Evolutionary conservation across 1,284 basidiomycete genomes (phyloP), one percentile per base, ranked within the genome.

Genomic region (Apiotrichum gamsii): DNA sequence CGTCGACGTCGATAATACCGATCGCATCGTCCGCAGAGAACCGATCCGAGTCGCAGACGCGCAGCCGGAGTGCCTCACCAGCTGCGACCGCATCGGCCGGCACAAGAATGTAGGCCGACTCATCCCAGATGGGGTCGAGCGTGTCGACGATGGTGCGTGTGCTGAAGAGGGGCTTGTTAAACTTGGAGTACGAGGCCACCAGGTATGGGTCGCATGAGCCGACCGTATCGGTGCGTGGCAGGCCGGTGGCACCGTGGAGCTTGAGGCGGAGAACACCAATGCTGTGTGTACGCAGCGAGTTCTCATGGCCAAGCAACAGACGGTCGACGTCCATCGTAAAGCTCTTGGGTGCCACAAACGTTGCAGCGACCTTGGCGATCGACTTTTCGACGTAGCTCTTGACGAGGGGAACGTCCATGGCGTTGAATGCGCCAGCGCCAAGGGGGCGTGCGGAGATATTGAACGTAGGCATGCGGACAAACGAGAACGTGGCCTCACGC

Each of bases 1-100:
- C 52, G 38, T 74, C 69, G 15, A 73, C 57, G 38, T 73, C 69
- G 19, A 75, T 67, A 0, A 67, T 45, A 2, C 75, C 75, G 16
- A 76, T 55, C 4, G 69, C 57, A 47, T 76, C 75, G 53, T 76
- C 75, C 5, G 70, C 58, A 13, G 72, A 73, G 51, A 74, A 73
- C 4, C 73, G 56, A 51, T 76, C 75, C 24, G 70, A 65, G 46
- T 76, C 74, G 61, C 61, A 73, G 2, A 68, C 50, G 3, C 64
- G 53, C 14, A 73, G 43, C 3, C 65, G 60, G 6, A 74, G 57
- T 42, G 56, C 55, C 40, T 73, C 72, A 9, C 72, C 72, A 1
- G 62, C 57, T 31, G 67, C 61, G n/a, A 74, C 60, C 2, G 65
- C 61, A 39, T 70, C 70, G 3, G 50, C 49, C 2, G 59, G 42